Evolutionary conservation across 768 basidiomycete genomes (phyloP), one percentile per base, ranked within the genome.

Genomic region (Podaxis sp.): DNA sequence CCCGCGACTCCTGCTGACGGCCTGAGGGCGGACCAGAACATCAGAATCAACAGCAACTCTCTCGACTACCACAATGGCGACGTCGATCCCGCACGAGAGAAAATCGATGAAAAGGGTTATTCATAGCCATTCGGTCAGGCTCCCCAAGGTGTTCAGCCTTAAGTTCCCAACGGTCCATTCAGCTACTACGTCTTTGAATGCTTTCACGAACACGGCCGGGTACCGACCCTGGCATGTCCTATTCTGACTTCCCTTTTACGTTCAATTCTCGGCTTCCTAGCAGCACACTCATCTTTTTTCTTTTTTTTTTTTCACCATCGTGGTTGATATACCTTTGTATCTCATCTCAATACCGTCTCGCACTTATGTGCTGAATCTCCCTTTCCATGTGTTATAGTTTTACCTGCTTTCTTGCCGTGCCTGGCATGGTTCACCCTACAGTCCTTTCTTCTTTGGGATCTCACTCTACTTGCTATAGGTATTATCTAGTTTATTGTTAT

Each of bases 1-100:
- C 91, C 91, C 12, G 86, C 81, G 17, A 93, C 91, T 4, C 91
- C 91, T 1, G 78, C 80, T 36, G 81, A 76, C 65, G 82, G 85
- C 64, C 76, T 82, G 36, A 77, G 79, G 61, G 72, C 70, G 37
- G 81, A 85, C 57, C 54, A 62, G 13, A 70, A 69, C 55, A 69
- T 69, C 27, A 69, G 70, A 7, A 69, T 74, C 61, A 79, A 74
- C 55, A 74, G 78, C 57, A 71, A 73, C 41, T 82, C 80, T 7
- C 56, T 79, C 54, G 79, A 83, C 24, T 76, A 80, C 56, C 24
- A 37, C 22, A 55, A 56, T n/a, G 61, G 61, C 12, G 54, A 55
- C 12, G 55, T 50, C 12, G 54, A 62, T 25, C 19, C 19, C 17
- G 27, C 76, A 40, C 79, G 74, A 68, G 81, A 84, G 59, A 78